Conservation (phyloP, 768 basidiomycete species). For the Baorangia bicolor region DNA sequence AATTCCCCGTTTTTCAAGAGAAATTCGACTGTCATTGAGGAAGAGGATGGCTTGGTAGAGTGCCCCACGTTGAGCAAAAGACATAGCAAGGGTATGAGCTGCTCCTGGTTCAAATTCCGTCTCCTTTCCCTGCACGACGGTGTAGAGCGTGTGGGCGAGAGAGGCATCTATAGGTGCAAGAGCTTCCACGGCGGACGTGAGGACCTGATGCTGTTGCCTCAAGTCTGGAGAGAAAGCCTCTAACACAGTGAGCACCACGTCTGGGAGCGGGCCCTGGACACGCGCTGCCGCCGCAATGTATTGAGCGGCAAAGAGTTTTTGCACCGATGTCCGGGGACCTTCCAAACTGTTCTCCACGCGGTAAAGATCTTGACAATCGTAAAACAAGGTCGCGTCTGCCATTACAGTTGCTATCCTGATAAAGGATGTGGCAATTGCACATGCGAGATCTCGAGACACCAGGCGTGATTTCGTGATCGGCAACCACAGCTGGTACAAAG, state of each 20-base stretch:
- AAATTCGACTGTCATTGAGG: constrained; percentile 33
- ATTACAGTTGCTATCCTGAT: constrained; percentile 44
- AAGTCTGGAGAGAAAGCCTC: constrained; percentile 21
- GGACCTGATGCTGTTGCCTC: constrained; percentile 29
- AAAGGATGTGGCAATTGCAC: constrained; percentile 42
- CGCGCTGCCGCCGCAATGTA: constrained; percentile 28
- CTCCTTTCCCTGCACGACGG: constrained; percentile 24
- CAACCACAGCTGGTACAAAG: constrained; percentile 46
- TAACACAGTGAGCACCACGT: constrained; percentile 33
- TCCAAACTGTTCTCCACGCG: constrained; percentile 23
- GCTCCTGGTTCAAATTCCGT: constrained; percentile 24
- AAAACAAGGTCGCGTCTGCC: constrained; percentile 37
- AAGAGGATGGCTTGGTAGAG: constrained; percentile 32
- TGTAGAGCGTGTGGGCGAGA: constrained; percentile 36
- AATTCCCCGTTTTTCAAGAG: constrained; percentile 33
- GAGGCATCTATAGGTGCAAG: constrained; percentile 30
- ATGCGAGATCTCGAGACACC: constrained; percentile 32
- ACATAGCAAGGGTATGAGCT: constrained; percentile 33
- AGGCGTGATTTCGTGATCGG: constrained; percentile 18
- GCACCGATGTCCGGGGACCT: neutral
- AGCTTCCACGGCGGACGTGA: constrained; percentile 17
- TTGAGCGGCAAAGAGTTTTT: constrained; percentile 18
- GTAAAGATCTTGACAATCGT: constrained; percentile 37
- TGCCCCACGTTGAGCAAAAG: constrained; percentile 28
- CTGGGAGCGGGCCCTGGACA: constrained; percentile 29